Base-by-base conservation (phyloP, 2,329 filamentous ascomycete species). In the Fusarium incarnatum region DNA sequence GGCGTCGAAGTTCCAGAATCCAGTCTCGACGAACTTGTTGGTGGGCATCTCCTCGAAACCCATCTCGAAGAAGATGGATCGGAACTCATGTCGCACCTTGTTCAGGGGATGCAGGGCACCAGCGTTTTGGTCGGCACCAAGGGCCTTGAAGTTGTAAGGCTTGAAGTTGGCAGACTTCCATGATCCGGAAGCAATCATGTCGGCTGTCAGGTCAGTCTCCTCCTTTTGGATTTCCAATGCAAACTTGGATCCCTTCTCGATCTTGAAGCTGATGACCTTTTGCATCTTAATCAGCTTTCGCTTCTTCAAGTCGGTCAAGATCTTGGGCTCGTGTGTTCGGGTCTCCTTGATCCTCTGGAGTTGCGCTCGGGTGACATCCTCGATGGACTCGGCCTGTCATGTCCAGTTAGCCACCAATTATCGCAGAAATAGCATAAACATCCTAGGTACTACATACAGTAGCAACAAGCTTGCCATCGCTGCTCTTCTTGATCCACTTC, bases 31-130 rank as follows among this genome's bases (percentile, higher is more conserved):
- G 79, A 91, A 98, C 80, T 93, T 89, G 82, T 92, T 92, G 52
- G 95, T 98, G 16, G 94, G 93, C 96, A 99, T 98, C 85, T 99
- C 96, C 77, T 95, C 91, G 84, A 98, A 99, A 56, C 95, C 96
- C 91, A 97, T 97, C 80, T 97, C 94, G 83, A 99, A 98, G 89
- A 99, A 99, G 79, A 99, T 98, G 78, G 96, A 92, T 63, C 96
- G 88, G 87, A 99, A 97, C 83, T 98, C 96, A 76, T 93, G 89
- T 74, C 96, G 92, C 75, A 98, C 95, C 85, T 98, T 98, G 84
- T 94, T 98, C 73, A 99, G 84, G 77, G 91, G 89, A 78, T 87
- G 91, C 77, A 87, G 81, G 16, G 88, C 87, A 54, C 89, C 88
- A 16, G 88, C 83, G 68, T 86, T 83, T 78, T 90, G 88, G 73